A percentile compares a stretch with the other conserved stretches of the same genome.
Conservation (phyloP, 1,284 basidiomycete genomes). For the Nidula niveotomentosa region DNA sequence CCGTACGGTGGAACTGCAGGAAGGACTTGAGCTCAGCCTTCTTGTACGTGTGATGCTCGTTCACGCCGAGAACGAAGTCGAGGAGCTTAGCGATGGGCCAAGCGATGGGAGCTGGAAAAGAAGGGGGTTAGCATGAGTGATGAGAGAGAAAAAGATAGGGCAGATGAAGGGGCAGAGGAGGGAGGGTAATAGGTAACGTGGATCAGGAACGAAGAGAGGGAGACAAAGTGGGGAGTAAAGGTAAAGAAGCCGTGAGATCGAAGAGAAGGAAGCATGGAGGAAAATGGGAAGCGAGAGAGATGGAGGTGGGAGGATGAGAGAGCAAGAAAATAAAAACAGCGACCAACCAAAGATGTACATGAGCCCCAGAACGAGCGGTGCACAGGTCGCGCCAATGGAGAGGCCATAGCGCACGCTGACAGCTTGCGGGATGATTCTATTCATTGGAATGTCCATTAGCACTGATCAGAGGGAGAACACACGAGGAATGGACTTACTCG, state of each 20-base stretch:
- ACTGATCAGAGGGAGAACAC: not conserved
- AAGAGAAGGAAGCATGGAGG: no score
- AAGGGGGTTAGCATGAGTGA: slow-evolving; percentile 1
- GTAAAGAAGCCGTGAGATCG: no score
- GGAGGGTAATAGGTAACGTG: no score
- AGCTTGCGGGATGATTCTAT: slow-evolving; percentile 85
- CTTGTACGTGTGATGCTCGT: slow-evolving; percentile 81
- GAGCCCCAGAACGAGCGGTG: slow-evolving; percentile 75
- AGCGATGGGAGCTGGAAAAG: slow-evolving; percentile 69
- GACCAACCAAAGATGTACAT: slow-evolving; percentile 78
- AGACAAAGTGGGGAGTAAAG: no score
- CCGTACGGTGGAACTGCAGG: slow-evolving; percentile 86
- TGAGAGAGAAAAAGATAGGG: not conserved
- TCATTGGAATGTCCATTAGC: not conserved
- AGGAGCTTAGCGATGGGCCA: slow-evolving; percentile 89
- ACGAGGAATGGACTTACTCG: slow-evolving; percentile 41
- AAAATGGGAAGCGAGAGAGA: no score
- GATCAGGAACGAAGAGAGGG: no score
- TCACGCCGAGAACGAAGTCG: slow-evolving; percentile 74
- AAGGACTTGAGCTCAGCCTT: slow-evolving; percentile 94
- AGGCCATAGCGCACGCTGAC: slow-evolving; percentile 90
- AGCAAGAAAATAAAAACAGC: not conserved
- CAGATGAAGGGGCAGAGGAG: not conserved
- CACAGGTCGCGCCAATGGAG: slow-evolving; percentile 84
- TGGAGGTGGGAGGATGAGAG: no score